A percentile compares a stretch with the other conserved stretches of the same genome.
Evolutionary conservation across 2,329 filamentous ascomycete genomes (phyloP).

Genomic region (Rugonectria rugulosa): DNA sequence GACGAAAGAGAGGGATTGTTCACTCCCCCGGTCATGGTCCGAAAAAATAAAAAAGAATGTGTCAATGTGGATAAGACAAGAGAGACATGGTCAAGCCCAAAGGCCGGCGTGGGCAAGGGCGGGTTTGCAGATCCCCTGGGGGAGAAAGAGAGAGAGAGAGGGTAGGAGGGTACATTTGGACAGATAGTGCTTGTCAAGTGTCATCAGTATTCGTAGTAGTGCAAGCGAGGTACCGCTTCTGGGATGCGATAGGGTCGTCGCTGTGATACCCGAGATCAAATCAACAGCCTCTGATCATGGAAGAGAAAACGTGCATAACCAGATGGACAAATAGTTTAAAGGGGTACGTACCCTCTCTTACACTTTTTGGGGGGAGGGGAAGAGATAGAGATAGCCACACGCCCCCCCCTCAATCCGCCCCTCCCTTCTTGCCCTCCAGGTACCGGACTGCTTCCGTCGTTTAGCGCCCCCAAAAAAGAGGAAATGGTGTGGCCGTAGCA

Average conservation of each 20-base stretch:
- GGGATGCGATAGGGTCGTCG: neutral
- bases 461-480: neutral
- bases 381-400: constrained; percentile 35
- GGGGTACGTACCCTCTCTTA: constrained; percentile 36
- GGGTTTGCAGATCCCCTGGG: constrained; percentile 17
- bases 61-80: neutral
- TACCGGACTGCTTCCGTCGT: constrained; percentile 21
- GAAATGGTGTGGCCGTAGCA: neutral
- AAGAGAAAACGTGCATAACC: constrained; percentile 31
- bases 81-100: neutral
- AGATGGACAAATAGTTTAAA: constrained; percentile 40
- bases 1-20: neutral
- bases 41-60: constrained; percentile 4
- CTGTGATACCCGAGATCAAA: constrained; percentile 7
- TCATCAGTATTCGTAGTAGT: neutral
- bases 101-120: constrained; percentile 22
- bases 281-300: neutral
- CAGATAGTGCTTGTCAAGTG: neutral
- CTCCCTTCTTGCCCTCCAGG: constrained; percentile 22
- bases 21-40: constrained; percentile 21
- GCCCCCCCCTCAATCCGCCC: constrained; percentile 2
- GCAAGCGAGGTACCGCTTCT: too few species aligned
- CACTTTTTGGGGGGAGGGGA: too few species aligned
- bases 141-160: neutral
- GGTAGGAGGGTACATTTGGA: constrained; percentile 10